A percentile compares a stretch with the other conserved stretches of the same genome.
Conservation (phyloP, 192 early-diverging fungal species). For the Coemansia sp. region DNA sequence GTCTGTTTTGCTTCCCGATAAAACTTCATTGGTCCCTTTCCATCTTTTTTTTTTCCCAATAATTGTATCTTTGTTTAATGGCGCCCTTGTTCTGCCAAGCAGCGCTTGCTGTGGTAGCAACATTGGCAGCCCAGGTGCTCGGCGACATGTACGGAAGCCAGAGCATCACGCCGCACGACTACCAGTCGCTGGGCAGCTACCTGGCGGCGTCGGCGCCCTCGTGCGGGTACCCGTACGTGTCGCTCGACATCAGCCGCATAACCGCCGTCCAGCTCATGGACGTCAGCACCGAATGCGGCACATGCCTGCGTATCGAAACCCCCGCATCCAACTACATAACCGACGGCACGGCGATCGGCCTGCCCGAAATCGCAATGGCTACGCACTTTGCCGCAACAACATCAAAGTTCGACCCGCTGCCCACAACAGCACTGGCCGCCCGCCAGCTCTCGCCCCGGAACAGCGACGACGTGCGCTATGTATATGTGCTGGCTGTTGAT, state of each 20-base stretch:
- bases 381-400: slow-evolving; percentile 38
- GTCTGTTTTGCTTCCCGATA: not conserved
- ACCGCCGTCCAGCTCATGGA: slow-evolving; percentile 52
- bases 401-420: slow-evolving; percentile 25
- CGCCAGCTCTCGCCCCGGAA: not conserved
- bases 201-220: slow-evolving; percentile 51
- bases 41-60: not conserved
- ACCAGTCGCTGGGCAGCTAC: slow-evolving; percentile 40
- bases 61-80: not conserved
- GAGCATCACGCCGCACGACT: slow-evolving; percentile 52
- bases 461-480: slow-evolving; percentile 23
- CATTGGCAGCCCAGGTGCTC: not conserved
- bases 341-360: slow-evolving; percentile 19
- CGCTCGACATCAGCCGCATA: slow-evolving; percentile 53
- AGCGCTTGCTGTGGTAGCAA: not conserved
- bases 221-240: slow-evolving; percentile 54
- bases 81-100: not conserved
- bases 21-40: not conserved
- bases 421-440: slow-evolving; percentile 14
- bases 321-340: slow-evolving; percentile 26
- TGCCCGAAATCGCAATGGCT: slow-evolving; percentile 38
- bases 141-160: slow-evolving; percentile 36
- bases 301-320: slow-evolving; percentile 48
- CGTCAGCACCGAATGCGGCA: slow-evolving; percentile 43
- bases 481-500: slow-evolving; percentile 56